Base-by-base conservation (phyloP, 2,329 filamentous ascomycete species). In the Pseudogymnoascus pannorum region DNA sequence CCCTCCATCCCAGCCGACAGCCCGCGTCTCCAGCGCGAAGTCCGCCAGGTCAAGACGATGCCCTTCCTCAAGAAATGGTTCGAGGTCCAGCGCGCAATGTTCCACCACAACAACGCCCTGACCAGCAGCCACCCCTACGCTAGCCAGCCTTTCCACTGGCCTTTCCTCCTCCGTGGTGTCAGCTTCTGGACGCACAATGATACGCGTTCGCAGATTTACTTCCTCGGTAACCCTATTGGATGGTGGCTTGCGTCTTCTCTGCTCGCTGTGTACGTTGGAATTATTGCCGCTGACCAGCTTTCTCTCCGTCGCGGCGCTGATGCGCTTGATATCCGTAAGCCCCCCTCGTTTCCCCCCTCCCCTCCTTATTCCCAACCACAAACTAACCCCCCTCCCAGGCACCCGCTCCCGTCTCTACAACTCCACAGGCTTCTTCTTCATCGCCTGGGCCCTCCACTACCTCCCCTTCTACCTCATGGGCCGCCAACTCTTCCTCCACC, bases 111-210 rank as follows among this genome's bases (percentile, higher is more conserved):
- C 83, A 97, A 92, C 75, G 93, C 95, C 70, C 80, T 99, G 72
- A 99, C 94, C 48, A 95, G 92, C 78, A 96, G 91, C 73, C 94
- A 99, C 75, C 94, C 94, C 1, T 99, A 99, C 74, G 85, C 94
- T 42, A 96, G 91, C 69, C 88, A 92, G 73, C 94, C 94, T 5
- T 94, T 95, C 78, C 91, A 96, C 72, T 99, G 94, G 94, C 94
- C 94, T 1, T 97, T 99, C 84, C 82, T 99, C 72, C 85, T 99
- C 62, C 88, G 94, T 29, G 94, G 94, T 76, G 93, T 99, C 68
- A 97, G 92, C 76, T 99, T 99, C 87, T 99, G 94, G 94, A 99
- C 94, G 7, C 89, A 97, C 73, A 92, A 91, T 74, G 91, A 95
- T 61, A 97, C 93, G 8, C 87, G 91, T 64, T 87, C 96, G 78